Evolutionary conservation across 2,329 filamentous ascomycete genomes (phyloP).

Genomic region (Penicillium sp.): DNA sequence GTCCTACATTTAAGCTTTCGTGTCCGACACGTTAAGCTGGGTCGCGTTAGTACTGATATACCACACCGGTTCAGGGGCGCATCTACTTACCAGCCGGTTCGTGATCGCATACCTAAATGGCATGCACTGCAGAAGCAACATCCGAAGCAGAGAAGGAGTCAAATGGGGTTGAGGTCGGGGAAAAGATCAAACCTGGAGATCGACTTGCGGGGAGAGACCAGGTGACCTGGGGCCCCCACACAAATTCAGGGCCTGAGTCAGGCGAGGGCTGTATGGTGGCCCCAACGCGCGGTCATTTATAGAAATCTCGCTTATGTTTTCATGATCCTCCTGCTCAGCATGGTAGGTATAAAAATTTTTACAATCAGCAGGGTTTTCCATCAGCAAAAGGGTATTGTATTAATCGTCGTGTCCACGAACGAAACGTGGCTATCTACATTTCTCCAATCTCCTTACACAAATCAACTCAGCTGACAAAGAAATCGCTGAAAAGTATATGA

Average conservation of each 20-base stretch:
- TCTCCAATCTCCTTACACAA: constrained; percentile 16
- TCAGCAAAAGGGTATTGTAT: constrained; percentile 14
- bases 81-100: constrained; percentile 43
- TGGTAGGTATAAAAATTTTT: too few species aligned
- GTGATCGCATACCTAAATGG: constrained; percentile 42
- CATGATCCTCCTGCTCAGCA: too few species aligned
- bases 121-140: constrained; percentile 27
- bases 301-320: neutral
- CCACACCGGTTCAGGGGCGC: neutral
- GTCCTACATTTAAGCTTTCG: constrained; percentile 61
- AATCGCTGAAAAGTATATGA: constrained; percentile 9
- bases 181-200: constrained; percentile 22
- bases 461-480: constrained; percentile 7
- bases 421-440: constrained; percentile 26
- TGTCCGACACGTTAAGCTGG: constrained; percentile 56
- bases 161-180: constrained; percentile 4
- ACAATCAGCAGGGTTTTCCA: too few species aligned
- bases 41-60: neutral
- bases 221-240: constrained; percentile 23
- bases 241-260: neutral
- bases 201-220: constrained; percentile 22
- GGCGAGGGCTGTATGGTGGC: neutral
- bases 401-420: constrained; percentile 10
- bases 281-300: neutral
- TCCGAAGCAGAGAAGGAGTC: constrained; percentile 12